Percentiles rank a stretch among this genome's conserved stretches.
phyloP scores from a whole-genome alignment of 345 rosid genomes.

The Gossypium stocksii region DNA sequence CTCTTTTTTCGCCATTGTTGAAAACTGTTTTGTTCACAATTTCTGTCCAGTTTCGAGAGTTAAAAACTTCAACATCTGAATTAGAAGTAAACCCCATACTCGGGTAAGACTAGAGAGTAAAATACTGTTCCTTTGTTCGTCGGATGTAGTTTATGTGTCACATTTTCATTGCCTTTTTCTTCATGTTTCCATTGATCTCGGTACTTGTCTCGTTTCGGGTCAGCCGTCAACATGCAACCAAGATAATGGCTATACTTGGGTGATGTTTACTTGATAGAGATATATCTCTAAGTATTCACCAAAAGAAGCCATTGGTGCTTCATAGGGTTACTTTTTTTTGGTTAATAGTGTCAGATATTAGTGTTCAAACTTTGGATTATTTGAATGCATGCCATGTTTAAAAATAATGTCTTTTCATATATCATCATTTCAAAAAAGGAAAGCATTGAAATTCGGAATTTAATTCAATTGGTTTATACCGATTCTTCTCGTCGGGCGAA shows the following conservation, averaged over 20 bases:
- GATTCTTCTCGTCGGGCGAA: no score
- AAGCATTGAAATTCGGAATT: no score
- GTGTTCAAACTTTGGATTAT: not conserved
- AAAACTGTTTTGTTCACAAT: conserved; percentile 15
- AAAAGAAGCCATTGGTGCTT: not conserved
- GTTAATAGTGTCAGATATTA: not conserved
- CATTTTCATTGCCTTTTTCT: not conserved
- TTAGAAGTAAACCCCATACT: conserved; percentile 13
- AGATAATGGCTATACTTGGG: not conserved
- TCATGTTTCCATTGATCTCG: no score
- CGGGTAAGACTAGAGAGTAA: conserved; percentile 21
- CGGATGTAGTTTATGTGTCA: not conserved
- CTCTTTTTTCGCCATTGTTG: not conserved
- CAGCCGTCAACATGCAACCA: no score
- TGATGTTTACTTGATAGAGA: not conserved
- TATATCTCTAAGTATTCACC: not conserved
- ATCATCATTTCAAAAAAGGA: no score
- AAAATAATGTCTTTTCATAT: no score
- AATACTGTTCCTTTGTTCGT: conserved; percentile 13
- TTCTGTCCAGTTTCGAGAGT: conserved; percentile 14
- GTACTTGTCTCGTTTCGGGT: no score
- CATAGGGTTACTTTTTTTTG: not conserved
- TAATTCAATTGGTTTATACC: no score
- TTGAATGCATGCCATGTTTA: no score
- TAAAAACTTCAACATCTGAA: conserved; percentile 7